Evolutionary conservation across 768 basidiomycete species (phyloP).

Genomic region (Chalciporus chontae): DNA sequence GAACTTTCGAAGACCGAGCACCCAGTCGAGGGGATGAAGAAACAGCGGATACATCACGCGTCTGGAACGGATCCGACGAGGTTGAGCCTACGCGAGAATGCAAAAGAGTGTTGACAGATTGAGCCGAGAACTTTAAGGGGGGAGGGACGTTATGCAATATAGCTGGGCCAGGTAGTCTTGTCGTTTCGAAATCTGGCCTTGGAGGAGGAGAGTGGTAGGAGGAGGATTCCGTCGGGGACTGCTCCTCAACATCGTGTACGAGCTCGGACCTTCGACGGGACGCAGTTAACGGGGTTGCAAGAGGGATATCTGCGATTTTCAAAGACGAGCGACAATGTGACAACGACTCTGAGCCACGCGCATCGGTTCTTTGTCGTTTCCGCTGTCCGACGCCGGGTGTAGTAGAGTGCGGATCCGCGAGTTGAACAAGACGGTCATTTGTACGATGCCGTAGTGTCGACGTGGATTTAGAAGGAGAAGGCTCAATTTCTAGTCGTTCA

Average conservation of each 20-base stretch:
- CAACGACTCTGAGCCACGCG: neutral
- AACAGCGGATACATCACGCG: neutral
- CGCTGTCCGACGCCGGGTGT: slow-evolving; percentile 6
- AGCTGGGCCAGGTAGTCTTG: neutral
- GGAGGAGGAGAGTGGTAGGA: neutral
- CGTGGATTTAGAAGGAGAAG: slow-evolving; percentile 1
- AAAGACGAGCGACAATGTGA: neutral
- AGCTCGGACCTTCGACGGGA: slow-evolving; percentile 4
- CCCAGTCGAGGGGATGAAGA: neutral
- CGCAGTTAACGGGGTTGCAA: slow-evolving; percentile 17
- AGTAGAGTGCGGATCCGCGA: slow-evolving; percentile 3
- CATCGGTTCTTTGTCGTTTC: neutral
- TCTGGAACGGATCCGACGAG: slow-evolving; percentile 1
- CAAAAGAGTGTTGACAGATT: neutral
- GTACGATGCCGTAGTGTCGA: neutral
- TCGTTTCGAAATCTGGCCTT: neutral
- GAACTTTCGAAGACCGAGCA: slow-evolving; percentile 1
- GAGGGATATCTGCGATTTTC: neutral
- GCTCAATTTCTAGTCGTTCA: neutral
- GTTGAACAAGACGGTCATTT: neutral
- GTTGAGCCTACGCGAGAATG: neutral
- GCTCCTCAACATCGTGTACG: neutral
- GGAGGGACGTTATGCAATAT: neutral
- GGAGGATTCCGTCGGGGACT: slow-evolving; percentile 4
- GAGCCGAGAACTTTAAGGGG: neutral